Evolutionary conservation across 257 asterid species (phyloP).

Genomic region (Salvia hispanica): DNA sequence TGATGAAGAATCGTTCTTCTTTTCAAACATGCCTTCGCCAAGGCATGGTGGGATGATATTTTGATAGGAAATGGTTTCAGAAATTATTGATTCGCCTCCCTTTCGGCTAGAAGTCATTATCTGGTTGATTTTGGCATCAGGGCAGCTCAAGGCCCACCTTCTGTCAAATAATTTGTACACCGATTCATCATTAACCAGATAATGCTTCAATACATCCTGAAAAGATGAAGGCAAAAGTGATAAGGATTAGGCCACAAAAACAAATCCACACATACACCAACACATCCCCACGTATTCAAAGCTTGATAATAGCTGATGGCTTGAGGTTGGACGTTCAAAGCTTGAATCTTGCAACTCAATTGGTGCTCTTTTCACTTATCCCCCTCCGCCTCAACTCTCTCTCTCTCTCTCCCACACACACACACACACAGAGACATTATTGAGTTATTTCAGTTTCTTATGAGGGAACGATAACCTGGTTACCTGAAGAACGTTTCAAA

Average conservation of each 20-base stretch:
- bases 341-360: conserved; percentile 17
- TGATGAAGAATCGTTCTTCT: conserved; percentile 36
- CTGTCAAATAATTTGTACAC: conserved; percentile 56
- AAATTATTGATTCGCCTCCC: conserved; percentile 35
- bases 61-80: conserved; percentile 34
- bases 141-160: conserved; percentile 75
- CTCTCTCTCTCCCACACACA: neutral
- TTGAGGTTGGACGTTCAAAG: conserved; percentile 14
- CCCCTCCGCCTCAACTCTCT: neutral
- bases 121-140: conserved; percentile 68
- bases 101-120: conserved; percentile 41
- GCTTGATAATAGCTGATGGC: conserved; percentile 3
- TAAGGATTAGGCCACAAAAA: conserved; percentile 9
- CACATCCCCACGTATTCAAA: neutral
- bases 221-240: conserved; percentile 15
- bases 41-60: conserved; percentile 47
- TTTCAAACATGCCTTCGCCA: conserved; percentile 43
- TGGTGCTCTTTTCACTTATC: neutral
- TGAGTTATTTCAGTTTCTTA: neutral
- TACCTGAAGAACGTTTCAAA: conserved; percentile 13
- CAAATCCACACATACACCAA: neutral
- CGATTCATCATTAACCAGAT: conserved; percentile 40
- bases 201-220: conserved; percentile 43
- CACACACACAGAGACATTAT: neutral
- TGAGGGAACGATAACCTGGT: neutral